Conservation (phyloP, 2,329 filamentous ascomycete genomes). For the Aureobasidium sp. region DNA sequence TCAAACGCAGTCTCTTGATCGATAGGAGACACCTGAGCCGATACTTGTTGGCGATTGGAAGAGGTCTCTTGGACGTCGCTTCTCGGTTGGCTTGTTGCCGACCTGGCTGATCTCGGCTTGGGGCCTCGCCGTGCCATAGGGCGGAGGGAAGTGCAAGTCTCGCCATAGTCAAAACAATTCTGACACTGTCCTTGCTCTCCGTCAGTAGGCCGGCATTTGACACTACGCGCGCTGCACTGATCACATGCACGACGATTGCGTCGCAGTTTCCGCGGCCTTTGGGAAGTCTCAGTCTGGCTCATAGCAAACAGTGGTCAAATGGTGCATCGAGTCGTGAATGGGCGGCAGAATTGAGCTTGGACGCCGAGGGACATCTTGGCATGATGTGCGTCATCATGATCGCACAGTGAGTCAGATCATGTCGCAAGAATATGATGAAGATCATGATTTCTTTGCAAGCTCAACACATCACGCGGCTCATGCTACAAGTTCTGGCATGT, state of each 20-base stretch:
- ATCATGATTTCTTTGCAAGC: neutral
- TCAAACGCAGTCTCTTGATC: conserved; percentile 15
- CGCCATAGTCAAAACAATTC: conserved; percentile 45
- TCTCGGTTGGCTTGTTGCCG: neutral
- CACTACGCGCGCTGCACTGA: conserved; percentile 41
- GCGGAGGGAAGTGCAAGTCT: conserved; percentile 43
- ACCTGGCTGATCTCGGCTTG: neutral
- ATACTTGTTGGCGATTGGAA: neutral
- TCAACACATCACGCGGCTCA: neutral
- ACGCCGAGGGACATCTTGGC: neutral
- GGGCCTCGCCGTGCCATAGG: conserved; percentile 33
- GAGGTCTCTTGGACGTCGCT: neutral
- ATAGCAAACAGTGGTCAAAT: neutral
- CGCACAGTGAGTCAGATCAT: neutral
- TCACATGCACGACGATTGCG: conserved; percentile 28
- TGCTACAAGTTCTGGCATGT: neutral
- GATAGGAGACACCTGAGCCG: neutral
- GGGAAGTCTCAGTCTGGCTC: neutral
- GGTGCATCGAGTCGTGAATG: neutral
- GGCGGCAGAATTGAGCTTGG: neutral
- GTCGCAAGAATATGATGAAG: neutral
- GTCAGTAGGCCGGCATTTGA: conserved; percentile 39
- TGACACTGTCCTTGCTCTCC: conserved; percentile 40
- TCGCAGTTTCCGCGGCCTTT: conserved; percentile 16
- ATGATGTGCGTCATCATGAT: neutral